Evolutionary conservation across 192 early-diverging fungal genomes (phyloP), one percentile per base, ranked within the genome.

Genomic region (Phycomyces blakesleeanus): DNA sequence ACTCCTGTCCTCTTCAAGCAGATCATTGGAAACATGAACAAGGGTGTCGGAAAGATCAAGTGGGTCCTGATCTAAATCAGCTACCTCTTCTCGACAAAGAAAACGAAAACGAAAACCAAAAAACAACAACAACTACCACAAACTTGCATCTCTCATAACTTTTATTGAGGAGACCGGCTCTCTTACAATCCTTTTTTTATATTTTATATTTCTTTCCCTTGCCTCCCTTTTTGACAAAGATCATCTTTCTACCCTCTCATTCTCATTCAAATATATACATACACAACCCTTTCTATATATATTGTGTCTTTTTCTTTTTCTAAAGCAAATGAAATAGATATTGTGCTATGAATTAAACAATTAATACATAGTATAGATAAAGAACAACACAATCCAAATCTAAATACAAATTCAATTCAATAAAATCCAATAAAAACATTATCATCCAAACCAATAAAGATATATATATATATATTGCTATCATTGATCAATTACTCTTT

Each of bases 1-100:
- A 79, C 78, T 18, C 80, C 82, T 9, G 44, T 62, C 8, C 72
- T 81, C 21, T 85, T 83, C 58, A 69, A 81, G 50, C 59, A 85
- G 67, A 51, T 73, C 9, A 72, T 85, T 67, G 84, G 74, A 11
- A 64, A 76, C 42, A 37, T 68, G 39, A 66, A 63, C 38, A 76
- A 67, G 29, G 84, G 84, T 44, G 79, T 76, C 4, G 71, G 74
- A 24, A 55, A 73, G 0, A 83, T 85, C 66, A 74, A 67, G 4
- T 85, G 84, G 84, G 71, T 69, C 37, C 71, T 77, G 61, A 73
- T 72, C 47, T 71, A 71, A 71, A 51, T 7, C 29, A n/a, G n/a
- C n/a, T n/a, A n/a, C n/a, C n/a, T n/a, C n/a, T n/a, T n/a, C n/a
- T n/a, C n/a, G n/a, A n/a, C n/a, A n/a, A n/a, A n/a, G n/a, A n/a